These are phyloP conservation scores for Dacryopinax spathularia DNA, from an alignment of 768 basidiomycete genomes.

Conservation along the genomic window DNA sequence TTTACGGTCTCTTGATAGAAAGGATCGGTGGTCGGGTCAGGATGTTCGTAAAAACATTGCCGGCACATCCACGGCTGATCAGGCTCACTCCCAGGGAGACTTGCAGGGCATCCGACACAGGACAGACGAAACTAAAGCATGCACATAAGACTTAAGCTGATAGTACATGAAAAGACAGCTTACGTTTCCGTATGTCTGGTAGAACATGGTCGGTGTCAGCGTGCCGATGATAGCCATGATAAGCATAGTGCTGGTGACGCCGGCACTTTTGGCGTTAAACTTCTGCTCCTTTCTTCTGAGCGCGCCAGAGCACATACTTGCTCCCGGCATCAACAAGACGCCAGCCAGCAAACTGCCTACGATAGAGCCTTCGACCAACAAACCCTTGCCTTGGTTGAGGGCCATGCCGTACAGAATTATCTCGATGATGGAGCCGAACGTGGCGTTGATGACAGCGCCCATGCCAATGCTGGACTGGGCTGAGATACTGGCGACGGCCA, in stretches of 20 bases:
- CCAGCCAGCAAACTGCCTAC: slow-evolving; percentile 91
- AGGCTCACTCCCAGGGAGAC: slow-evolving; percentile 6
- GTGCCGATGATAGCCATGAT: slow-evolving; percentile 99
- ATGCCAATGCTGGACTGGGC: slow-evolving; percentile 97
- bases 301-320: slow-evolving; percentile 88
- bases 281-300: slow-evolving; percentile 83
- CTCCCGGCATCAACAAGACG: slow-evolving; percentile 90
- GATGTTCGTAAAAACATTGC: slow-evolving; percentile 88
- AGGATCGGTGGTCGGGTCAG: slow-evolving; percentile 81
- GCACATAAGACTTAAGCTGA: slow-evolving; percentile 23
- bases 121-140: slow-evolving; percentile 65
- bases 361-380: slow-evolving; percentile 91
- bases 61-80: slow-evolving; percentile 65
- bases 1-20: slow-evolving; percentile 96
- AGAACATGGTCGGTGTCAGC: slow-evolving; percentile 88
- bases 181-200: slow-evolving; percentile 94
- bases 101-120: slow-evolving; percentile 62
- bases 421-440: slow-evolving; percentile 97
- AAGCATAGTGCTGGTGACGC: slow-evolving; percentile 97
- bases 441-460: slow-evolving; percentile 99
- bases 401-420: slow-evolving; percentile 86
- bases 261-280: slow-evolving; percentile 98
- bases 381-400: slow-evolving; percentile 78
- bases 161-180: slow-evolving; percentile 24
- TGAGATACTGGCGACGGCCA: slow-evolving; percentile 98